A percentile compares a stretch with the other conserved stretches of the same genome.
Conservation (phyloP, 208 protist species). For the Leishmania braziliensis region DNA sequence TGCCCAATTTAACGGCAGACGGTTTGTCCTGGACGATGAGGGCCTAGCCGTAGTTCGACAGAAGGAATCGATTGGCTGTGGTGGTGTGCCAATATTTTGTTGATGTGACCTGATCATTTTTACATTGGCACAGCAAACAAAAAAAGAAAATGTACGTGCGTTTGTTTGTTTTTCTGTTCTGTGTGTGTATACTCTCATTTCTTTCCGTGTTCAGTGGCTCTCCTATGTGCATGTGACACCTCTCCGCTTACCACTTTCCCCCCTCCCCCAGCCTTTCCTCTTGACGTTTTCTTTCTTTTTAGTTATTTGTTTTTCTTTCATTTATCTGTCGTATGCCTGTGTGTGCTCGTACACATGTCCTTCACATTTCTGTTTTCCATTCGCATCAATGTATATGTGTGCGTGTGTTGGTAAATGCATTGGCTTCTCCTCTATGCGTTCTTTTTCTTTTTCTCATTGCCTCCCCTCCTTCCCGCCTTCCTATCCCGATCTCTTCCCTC, state of each 20-base stretch:
- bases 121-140: background rate
- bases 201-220: background rate
- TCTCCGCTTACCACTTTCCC: background rate
- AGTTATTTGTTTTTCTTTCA: background rate
- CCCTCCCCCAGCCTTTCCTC: background rate
- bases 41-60: too few species aligned
- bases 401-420: background rate
- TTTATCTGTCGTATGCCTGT: background rate
- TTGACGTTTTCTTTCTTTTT: background rate
- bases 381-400: background rate
- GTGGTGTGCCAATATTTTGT: background rate
- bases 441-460: background rate
- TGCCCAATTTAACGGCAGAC: background rate
- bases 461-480: background rate
- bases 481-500: background rate
- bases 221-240: background rate
- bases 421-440: background rate
- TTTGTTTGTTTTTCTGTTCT: background rate
- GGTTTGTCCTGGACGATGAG: background rate
- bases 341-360: background rate
- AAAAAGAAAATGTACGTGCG: background rate
- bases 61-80: background rate
- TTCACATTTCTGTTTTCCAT: background rate
- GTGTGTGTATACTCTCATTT: constrained; percentile 1
- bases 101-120: background rate